Percentiles rank a stretch among this genome's conserved stretches.
Conservation (phyloP, 148 eudicot species). For the Hydrangea macrophylla region DNA sequence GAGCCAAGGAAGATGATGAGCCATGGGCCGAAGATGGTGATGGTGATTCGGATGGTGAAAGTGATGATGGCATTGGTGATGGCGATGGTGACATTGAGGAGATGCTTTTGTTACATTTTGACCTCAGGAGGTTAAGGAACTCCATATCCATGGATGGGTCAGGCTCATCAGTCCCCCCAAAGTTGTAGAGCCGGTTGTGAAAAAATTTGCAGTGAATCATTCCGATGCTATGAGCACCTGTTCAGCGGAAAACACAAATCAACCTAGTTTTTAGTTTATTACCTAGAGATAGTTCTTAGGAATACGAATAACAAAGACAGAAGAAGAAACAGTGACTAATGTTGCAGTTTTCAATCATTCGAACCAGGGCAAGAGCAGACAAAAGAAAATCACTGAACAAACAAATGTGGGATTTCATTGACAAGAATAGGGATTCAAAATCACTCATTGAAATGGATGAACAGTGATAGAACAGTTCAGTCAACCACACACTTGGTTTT, state of each 20-base stretch:
- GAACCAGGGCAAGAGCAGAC: too few relatives aligned
- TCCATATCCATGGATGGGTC: constrained; percentile 38
- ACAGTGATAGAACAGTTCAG: too few relatives aligned
- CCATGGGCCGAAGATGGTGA: constrained; percentile 9
- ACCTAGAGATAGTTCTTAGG: not conserved
- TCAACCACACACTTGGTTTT: too few relatives aligned
- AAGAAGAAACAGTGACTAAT: not conserved
- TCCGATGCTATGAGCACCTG: constrained; percentile 60
- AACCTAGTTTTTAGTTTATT: not conserved
- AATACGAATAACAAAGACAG: not conserved
- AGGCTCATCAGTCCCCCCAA: constrained; percentile 21
- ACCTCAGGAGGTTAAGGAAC: constrained; percentile 36
- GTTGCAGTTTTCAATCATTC: not conserved
- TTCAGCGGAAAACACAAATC: not conserved
- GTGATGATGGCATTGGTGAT: constrained; percentile 16
- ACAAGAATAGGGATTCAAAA: too few relatives aligned
- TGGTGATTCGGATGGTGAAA: constrained; percentile 6
- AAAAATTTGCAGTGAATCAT: constrained; percentile 54
- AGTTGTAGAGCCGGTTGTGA: constrained; percentile 33
- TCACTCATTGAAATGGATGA: too few relatives aligned
- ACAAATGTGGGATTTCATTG: too few relatives aligned
- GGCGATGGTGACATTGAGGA: constrained; percentile 11
- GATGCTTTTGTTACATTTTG: constrained; percentile 33
- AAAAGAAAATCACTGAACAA: too few relatives aligned
- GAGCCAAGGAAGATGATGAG: constrained; percentile 9